phyloP scores from a whole-genome alignment of 805 yeast genomes.

The Yamadazyma philogaea region DNA sequence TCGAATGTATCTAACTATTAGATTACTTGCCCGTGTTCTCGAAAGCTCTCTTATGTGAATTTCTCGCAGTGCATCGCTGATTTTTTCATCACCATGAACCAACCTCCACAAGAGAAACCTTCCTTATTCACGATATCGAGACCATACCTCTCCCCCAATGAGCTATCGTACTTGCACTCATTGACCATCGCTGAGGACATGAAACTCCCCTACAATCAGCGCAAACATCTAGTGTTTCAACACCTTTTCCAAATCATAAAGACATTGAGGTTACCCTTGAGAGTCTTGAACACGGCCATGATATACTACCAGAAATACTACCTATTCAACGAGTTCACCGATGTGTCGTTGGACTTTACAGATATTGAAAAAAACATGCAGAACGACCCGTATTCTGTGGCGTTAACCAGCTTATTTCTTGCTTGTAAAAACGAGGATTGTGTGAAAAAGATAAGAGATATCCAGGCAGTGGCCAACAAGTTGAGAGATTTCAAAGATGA shows the following conservation, averaged over 20 bases:
- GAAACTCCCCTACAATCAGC: constrained; percentile 44
- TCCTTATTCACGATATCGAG: constrained; percentile 46
- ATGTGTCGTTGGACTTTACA: constrained; percentile 19
- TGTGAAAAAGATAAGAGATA: constrained; percentile 67
- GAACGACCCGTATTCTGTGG: constrained; percentile 56
- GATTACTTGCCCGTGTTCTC: background rate
- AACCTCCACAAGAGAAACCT: constrained; percentile 13
- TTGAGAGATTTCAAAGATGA: constrained; percentile 35
- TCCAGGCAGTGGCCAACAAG: constrained; percentile 49
- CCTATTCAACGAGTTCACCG: constrained; percentile 59
- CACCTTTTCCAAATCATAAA: constrained; percentile 53
- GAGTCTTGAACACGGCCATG: constrained; percentile 68
- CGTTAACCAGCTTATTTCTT: constrained; percentile 62
- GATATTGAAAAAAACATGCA: constrained; percentile 34
- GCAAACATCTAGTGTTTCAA: constrained; percentile 52
- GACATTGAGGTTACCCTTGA: constrained; percentile 61
- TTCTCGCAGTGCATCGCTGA: background rate
- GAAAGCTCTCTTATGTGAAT: background rate
- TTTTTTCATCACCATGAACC: background rate
- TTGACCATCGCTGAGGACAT: constrained; percentile 51
- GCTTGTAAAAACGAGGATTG: constrained; percentile 83
- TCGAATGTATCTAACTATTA: background rate
- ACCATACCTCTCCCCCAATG: constrained; percentile 57
- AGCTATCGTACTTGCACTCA: constrained; percentile 49
- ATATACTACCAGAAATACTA: constrained; percentile 69